These are phyloP conservation scores for Asclepias syriaca DNA, from an alignment of 257 asterid species.

Conservation along the genomic window DNA sequence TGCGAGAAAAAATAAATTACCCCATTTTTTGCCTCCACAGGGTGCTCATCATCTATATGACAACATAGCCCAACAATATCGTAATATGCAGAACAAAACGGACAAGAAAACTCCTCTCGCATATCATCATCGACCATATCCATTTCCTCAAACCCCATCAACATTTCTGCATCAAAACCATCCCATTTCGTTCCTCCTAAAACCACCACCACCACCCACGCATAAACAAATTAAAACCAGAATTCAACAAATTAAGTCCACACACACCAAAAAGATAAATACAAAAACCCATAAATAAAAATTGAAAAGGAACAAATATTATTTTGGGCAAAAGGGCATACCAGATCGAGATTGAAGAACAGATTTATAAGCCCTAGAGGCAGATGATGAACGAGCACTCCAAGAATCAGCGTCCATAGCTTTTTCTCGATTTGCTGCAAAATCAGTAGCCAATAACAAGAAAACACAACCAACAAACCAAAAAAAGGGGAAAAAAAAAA, in stretches of 20 bases:
- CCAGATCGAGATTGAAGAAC: constrained; percentile 93
- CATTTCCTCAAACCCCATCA: constrained; percentile 77
- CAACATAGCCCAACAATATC: constrained; percentile 81
- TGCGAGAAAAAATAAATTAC: constrained; percentile 23
- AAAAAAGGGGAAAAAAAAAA: background rate
- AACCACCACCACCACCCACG: background rate
- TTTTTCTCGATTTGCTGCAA: constrained; percentile 17
- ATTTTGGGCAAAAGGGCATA: constrained; percentile 9
- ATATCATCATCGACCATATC: constrained; percentile 61
- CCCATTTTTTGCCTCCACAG: constrained; percentile 76
- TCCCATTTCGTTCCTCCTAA: constrained; percentile 58
- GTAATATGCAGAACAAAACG: constrained; percentile 70
- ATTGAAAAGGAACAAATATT: background rate
- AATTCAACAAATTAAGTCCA: constrained; percentile 1
- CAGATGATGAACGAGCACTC: constrained; percentile 78
- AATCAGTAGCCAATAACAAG: background rate
- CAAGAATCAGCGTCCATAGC: constrained; percentile 85
- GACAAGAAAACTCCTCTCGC: constrained; percentile 74
- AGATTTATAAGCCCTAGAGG: constrained; percentile 72
- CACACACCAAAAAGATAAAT: background rate
- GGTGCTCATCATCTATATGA: constrained; percentile 89
- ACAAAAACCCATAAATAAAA: background rate
- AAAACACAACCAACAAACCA: no score
- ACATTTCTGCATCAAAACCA: constrained; percentile 64
- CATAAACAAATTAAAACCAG: background rate